Evolutionary conservation across 495 filamentous ascomycete genomes (phyloP), one percentile per base, ranked within the genome.

Genomic region (Parachaetomium inaequale): DNA sequence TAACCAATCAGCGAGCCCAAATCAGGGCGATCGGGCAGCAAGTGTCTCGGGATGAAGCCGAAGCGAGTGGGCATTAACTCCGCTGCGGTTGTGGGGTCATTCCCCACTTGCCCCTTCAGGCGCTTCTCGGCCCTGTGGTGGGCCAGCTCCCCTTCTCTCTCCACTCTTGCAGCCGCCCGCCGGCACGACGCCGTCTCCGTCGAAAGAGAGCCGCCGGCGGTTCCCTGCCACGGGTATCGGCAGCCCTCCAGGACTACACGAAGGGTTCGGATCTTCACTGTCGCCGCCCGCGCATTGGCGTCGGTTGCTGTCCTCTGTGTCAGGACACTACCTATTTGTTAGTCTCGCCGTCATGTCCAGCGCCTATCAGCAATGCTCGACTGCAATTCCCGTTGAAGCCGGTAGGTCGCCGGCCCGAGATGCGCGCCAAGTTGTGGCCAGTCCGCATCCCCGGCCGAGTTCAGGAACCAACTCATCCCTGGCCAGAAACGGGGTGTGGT

Each of bases 1-100:
- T 28, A 42, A 46, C 71, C 71, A 73, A 73, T 73, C 58, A 67
- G 23, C 15, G 5, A 29, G 10, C 50, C 56, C 42, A 23, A 12
- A 50, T 28, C 14, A 45, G 45, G 71, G 25, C 71, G 71, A 73
- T 73, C 71, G 32, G 63, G 63, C 71, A 70, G 28, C 61, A 55
- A 62, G 45, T 55, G 71, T 73, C 69, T 72, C 71, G 71, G 69
- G 67, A 73, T 73, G 71, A 71, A 72, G 71, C 71, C 69, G 65
- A 66, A 71, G 69, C 67, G 71, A 67, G 67, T 47, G 31, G 66
- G 59, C 67, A 68, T 66, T 36, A 51, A 57, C 58, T 54, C 63
- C 51, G 46, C 26, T 45, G 63, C 67, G 58, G 60, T 61, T n/a
- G 55, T 64, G 59, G 60, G 45, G 34, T 38, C 52, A 54, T 58